These are phyloP conservation scores for Strobilomyces dryophilus DNA, from an alignment of 768 basidiomycete species.

Conservation along the genomic window DNA sequence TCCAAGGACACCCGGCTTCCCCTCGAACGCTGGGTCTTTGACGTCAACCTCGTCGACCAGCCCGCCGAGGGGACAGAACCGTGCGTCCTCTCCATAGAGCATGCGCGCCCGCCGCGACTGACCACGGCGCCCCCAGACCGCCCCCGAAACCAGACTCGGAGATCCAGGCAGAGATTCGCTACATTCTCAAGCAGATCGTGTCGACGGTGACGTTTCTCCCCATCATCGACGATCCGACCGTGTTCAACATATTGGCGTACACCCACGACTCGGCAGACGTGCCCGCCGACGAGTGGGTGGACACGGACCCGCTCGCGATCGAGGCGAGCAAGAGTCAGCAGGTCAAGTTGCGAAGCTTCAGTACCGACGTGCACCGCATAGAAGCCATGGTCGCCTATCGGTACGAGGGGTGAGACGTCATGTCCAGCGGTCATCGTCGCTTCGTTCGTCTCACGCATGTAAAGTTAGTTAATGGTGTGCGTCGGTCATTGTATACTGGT, in stretches of 20 bases:
- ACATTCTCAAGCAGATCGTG: conserved; percentile 97
- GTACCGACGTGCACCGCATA: conserved; percentile 96
- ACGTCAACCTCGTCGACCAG: conserved; percentile 79
- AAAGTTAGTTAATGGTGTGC: background rate
- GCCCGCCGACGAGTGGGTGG: conserved; percentile 92
- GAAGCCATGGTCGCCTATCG: conserved; percentile 98
- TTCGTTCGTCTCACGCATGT: conserved; percentile 1
- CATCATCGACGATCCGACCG: conserved; percentile 89
- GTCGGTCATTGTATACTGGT: background rate
- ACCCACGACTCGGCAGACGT: conserved; percentile 89
- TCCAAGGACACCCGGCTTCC: conserved; percentile 90
- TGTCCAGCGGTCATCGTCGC: background rate
- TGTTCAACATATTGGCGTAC: conserved; percentile 97
- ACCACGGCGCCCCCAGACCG: conserved; percentile 31
- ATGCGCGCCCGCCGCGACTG: conserved; percentile 1
- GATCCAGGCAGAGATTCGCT: conserved; percentile 95
- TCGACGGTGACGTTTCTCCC: conserved; percentile 96
- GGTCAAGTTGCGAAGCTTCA: conserved; percentile 93
- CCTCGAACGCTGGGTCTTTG: conserved; percentile 98
- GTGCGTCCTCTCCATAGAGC: conserved; percentile 38
- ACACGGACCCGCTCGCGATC: conserved; percentile 89
- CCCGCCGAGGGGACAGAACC: conserved; percentile 45
- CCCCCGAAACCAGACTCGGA: conserved; percentile 75
- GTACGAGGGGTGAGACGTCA: conserved; percentile 62
- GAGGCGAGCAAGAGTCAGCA: conserved; percentile 91